Evolutionary conservation across 768 basidiomycete species (phyloP), one percentile per base, ranked within the genome.

Genomic region (Leucocoprinus birnbaumii): DNA sequence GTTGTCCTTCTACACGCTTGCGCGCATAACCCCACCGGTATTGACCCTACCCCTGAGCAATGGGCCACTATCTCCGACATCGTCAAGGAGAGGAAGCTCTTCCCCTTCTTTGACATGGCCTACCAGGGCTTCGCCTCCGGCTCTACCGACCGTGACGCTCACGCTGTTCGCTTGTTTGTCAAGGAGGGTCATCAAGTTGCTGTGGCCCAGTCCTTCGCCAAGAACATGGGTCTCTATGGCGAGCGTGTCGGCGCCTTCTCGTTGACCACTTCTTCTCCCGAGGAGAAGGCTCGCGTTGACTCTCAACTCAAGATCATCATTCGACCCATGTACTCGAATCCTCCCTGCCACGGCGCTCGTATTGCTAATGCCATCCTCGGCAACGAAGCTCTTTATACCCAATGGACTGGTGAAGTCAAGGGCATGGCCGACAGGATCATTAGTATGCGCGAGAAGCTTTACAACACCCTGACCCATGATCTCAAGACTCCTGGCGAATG

Each of bases 31-130:
- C 96, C 96, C n/a, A 95, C 94, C 35, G 96, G 97, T 58, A 83
- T 98, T 61, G 97, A 99, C 74, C 95, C 94, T 26, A 97, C 95
- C 9, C 83, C 80, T 19, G 86, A 85, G 48, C 94, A 99, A 74
- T 99, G 97, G 97, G 80, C 79, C 58, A 83, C 91, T 68, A 85
- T 99, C 58, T 93, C 91, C 41, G 82, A 93, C 63, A 77, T 98
- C 57, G 73, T 96, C 62, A 86, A 91, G 66, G 89, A 93, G 76
- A 91, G 84, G 77, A 83, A 85, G 60, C 82, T 96, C 63, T 96
- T 98, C 85, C 91, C 96, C 50, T 94, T 98, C 85, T 98, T 98
- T 70, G 97, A 99, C 73, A 98, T 98, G 94, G 96, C 97, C 14
- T 99, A 99, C 78, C 94, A 97, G 73, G 97, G 97, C 49, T 99